Conservation (phyloP, 257 asterid genomes). For the Cinchona pubescens region DNA sequence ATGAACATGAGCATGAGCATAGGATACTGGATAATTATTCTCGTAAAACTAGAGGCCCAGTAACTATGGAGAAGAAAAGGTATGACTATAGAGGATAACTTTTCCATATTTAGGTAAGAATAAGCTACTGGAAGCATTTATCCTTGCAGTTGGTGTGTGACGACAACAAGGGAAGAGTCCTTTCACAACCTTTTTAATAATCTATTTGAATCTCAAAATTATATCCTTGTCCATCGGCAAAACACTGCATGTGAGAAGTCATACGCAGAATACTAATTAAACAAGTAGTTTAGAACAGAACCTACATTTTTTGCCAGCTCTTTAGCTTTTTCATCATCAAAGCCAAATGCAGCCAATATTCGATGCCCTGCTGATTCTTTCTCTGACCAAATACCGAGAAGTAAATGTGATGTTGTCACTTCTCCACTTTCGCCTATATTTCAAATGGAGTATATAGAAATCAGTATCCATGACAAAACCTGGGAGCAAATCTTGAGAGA, state of each 20-base stretch:
- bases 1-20: no score
- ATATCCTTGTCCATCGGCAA: constrained; percentile 75
- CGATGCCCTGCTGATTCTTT: constrained; percentile 73
- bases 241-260: constrained; percentile 6
- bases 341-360: constrained; percentile 65
- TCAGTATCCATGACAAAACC: background rate
- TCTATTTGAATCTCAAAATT: constrained; percentile 44
- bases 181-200: constrained; percentile 3
- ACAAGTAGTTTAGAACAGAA: constrained; percentile 2
- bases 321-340: constrained; percentile 71
- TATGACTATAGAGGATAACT: background rate
- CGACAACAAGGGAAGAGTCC: background rate
- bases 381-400: constrained; percentile 82
- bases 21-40: background rate
- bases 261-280: constrained; percentile 12
- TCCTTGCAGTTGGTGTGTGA: background rate
- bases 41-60: no score
- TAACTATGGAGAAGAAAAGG: no score
- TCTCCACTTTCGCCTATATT: constrained; percentile 81
- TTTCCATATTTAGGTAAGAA: background rate
- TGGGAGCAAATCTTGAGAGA: background rate
- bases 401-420: constrained; percentile 59
- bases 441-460: background rate
- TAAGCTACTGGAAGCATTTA: background rate
- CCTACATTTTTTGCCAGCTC: constrained; percentile 76